Evolutionary conservation across 768 basidiomycete genomes (phyloP).

Genomic region (Boletus huronensis): DNA sequence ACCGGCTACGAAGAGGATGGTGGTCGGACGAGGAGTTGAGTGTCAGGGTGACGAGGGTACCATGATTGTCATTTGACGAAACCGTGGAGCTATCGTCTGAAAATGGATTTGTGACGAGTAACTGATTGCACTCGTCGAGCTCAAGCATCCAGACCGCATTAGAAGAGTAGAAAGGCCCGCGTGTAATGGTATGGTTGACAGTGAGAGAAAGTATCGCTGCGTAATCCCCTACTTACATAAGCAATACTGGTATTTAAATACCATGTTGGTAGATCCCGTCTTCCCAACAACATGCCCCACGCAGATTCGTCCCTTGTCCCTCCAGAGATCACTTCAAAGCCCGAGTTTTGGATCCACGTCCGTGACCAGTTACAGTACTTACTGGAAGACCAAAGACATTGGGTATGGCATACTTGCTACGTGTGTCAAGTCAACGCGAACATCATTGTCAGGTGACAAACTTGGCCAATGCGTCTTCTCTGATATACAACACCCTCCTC

Average conservation of each 20-base stretch:
- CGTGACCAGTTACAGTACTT: conserved; percentile 57
- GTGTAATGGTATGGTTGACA: background rate
- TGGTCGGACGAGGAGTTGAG: background rate
- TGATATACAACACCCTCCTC: conserved; percentile 75
- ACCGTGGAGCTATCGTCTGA: conserved; percentile 1
- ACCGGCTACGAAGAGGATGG: conserved; percentile 19
- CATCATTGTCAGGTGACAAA: conserved; percentile 64
- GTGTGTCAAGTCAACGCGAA: background rate
- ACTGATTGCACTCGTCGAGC: conserved; percentile 22
- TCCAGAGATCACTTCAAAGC: conserved; percentile 63
- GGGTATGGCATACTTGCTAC: conserved; percentile 50
- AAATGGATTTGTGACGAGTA: conserved; percentile 21
- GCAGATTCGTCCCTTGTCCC: conserved; percentile 78
- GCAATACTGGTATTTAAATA: background rate
- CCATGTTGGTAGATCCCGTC: background rate
- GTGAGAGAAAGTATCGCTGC: background rate
- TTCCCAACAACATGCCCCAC: conserved; percentile 65
- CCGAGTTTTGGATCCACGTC: conserved; percentile 80
- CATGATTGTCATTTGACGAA: background rate
- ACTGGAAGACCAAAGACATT: conserved; percentile 65
- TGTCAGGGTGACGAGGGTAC: background rate
- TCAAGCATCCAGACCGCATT: conserved; percentile 28
- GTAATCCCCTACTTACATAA: conserved; percentile 10
- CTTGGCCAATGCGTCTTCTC: conserved; percentile 76
- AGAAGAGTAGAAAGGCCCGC: conserved; percentile 6